A percentile compares a stretch with the other conserved stretches of the same genome.
phyloP scores from a whole-genome alignment of 345 rosid species.

The Iberis pinnata region DNA sequence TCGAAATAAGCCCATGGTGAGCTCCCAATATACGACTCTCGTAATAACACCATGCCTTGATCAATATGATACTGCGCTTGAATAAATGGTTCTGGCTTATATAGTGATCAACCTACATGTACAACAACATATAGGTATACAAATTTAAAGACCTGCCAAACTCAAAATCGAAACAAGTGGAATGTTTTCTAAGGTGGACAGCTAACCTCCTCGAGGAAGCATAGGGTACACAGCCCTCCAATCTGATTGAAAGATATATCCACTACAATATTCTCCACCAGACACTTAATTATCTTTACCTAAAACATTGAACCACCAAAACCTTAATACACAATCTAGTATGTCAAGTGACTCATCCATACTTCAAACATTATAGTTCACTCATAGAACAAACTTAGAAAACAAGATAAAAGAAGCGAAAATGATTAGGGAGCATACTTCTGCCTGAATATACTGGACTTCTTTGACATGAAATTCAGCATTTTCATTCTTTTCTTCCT shows the following conservation, averaged over 20 bases:
- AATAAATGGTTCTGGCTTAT: conserved; percentile 78
- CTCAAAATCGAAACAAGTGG: conserved; percentile 8
- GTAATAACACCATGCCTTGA: conserved; percentile 99
- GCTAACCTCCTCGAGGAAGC: conserved; percentile 96
- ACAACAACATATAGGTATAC: not conserved
- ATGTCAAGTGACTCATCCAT: not conserved
- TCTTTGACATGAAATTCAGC: conserved; percentile 91
- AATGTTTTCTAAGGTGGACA: not conserved
- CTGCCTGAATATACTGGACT: conserved; percentile 98
- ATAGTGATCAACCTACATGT: conserved; percentile 69
- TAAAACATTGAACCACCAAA: conserved; percentile 31
- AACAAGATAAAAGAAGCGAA: conserved; percentile 1
- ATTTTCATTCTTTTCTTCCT: conserved; percentile 79
- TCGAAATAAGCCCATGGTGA: conserved; percentile 96
- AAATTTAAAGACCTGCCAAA: not conserved
- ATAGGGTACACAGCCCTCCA: conserved; percentile 95
- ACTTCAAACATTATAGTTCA: not conserved
- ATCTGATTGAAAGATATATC: conserved; percentile 96
- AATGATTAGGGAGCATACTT: conserved; percentile 40
- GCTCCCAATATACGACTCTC: conserved; percentile 99
- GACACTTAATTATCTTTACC: conserved; percentile 95
- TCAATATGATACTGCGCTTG: conserved; percentile 89
- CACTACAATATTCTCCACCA: conserved; percentile 93
- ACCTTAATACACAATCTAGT: not conserved
- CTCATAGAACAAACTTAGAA: conserved; percentile 1